Conservation (phyloP, 208 protist genomes). For the Leishmania turanica region DNA sequence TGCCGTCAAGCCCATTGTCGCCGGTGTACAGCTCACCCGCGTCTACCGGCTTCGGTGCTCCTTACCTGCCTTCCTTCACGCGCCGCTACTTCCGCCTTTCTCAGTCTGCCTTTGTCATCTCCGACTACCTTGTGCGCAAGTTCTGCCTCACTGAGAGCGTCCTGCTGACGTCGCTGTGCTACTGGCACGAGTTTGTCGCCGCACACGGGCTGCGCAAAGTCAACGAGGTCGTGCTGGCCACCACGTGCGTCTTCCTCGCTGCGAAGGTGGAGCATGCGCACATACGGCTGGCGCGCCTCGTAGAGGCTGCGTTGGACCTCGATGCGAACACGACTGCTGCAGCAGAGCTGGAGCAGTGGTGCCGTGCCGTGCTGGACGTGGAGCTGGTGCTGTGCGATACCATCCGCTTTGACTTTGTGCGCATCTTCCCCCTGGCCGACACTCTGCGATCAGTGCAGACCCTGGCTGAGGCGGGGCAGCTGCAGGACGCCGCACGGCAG, state of each 20-base stretch:
- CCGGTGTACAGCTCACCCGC: constrained; percentile 28
- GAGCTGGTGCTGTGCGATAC: constrained; percentile 81
- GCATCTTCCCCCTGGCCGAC: constrained; percentile 54
- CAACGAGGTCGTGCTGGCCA: constrained; percentile 74
- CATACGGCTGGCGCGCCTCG: constrained; percentile 61
- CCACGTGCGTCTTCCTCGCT: constrained; percentile 83
- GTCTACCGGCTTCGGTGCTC: constrained; percentile 17
- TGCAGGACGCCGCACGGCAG: constrained; percentile 19
- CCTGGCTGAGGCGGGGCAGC: constrained; percentile 12
- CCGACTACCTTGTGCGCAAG: constrained; percentile 61
- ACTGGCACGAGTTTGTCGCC: constrained; percentile 85
- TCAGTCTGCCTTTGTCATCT: constrained; percentile 69
- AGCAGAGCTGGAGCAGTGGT: constrained; percentile 53
- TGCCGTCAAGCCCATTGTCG: constrained; percentile 29
- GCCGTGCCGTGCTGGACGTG: constrained; percentile 63
- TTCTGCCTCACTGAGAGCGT: constrained; percentile 63
- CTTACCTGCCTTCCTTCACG: constrained; percentile 47
- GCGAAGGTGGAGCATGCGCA: constrained; percentile 87
- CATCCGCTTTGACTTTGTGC: constrained; percentile 81
- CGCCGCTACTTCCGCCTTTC: constrained; percentile 58
- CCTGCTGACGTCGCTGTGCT: constrained; percentile 72
- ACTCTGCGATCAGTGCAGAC: constrained; percentile 50
- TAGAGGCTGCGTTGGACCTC: constrained; percentile 69
- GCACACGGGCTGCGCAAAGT: constrained; percentile 57
- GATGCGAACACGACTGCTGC: constrained; percentile 15